Conservation (phyloP, 768 basidiomycete genomes). For the Pisolithus tinctorius region DNA sequence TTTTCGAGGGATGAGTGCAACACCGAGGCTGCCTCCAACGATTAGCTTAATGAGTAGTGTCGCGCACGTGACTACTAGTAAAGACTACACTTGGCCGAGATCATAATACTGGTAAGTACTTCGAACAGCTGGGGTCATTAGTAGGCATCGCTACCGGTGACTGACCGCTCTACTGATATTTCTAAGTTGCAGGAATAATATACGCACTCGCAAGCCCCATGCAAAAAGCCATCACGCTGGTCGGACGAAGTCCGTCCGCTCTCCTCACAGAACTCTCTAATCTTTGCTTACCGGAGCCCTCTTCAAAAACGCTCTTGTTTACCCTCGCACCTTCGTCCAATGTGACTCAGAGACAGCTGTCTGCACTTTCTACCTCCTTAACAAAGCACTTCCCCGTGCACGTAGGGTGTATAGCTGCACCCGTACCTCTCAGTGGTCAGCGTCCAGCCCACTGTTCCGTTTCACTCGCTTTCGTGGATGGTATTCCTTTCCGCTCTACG, state of each 20-base stretch:
- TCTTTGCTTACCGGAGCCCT: not conserved
- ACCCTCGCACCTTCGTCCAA: conserved; percentile 20
- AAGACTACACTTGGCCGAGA: no score
- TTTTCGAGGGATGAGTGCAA: not conserved
- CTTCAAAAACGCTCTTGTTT: conserved; percentile 14
- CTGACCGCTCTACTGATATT: no score
- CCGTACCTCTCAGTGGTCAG: conserved; percentile 25
- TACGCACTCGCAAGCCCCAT: not conserved
- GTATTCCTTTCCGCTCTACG: conserved; percentile 53
- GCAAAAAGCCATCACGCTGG: not conserved
- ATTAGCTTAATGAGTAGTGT: not conserved
- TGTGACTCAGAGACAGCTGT: conserved; percentile 23
- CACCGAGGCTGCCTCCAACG: no score
- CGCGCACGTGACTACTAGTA: not conserved
- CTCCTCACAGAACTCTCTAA: not conserved
- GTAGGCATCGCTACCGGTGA: no score
- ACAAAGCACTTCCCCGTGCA: conserved; percentile 34
- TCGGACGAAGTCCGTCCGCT: not conserved
- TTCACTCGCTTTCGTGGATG: conserved; percentile 41
- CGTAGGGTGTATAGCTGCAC: conserved; percentile 60
- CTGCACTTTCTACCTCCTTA: conserved; percentile 33
- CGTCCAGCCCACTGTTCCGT: conserved; percentile 46
- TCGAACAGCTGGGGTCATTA: no score
- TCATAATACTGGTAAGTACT: no score
- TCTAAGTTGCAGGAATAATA: no score